Evolutionary conservation across 2,329 filamentous ascomycete genomes (phyloP), one percentile per base, ranked within the genome.

Genomic region (Pseudopithomyces maydicus): DNA sequence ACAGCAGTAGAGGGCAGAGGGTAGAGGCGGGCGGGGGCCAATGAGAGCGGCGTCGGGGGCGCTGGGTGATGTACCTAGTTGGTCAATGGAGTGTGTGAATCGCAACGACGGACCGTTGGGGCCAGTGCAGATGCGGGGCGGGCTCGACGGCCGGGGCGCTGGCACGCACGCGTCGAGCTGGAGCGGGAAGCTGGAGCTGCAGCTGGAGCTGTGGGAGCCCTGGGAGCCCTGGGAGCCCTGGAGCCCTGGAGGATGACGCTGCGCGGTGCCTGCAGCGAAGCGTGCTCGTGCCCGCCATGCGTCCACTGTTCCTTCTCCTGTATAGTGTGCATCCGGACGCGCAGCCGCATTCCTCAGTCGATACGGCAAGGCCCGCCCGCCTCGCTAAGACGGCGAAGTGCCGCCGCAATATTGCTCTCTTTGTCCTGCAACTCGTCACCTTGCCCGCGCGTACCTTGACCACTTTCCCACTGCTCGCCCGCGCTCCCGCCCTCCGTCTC

Each of bases 351-450:
- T 63, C 62, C 58, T 39, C 45, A 44, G 57, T 63, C 49, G 60
- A 66, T 65, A 55, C 64, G 65, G 65, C 64, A 69, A 70, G 67
- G 65, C 62, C 62, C 60, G 64, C 59, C 62, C 43, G 61, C 55
- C 68, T 72, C 71, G 71, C 71, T 73, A 73, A 71, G 63, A 65
- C 58, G 65, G 59, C 58, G 64, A 62, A 17, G 26, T 22, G 42
- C 59, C 58, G 56, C 56, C 66, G 64, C 62, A 67, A 66, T 69
- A 66, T 60, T 29, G 26, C 26, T 58, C 57, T 54, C 44, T 45
- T 53, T 42, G 22, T 62, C 46, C 41, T 59, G 56, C 61, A 57
- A 33, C 57, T 58, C 60, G 55, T 61, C 67, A 64, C 63, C 68
- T 66, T 41, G 15, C 48, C 38, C 42, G 35, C 36, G 35, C 35